A percentile compares a stretch with the other conserved stretches of the same genome.
phyloP scores from a whole-genome alignment of 78 protist genomes.

The Guillardia theta region DNA sequence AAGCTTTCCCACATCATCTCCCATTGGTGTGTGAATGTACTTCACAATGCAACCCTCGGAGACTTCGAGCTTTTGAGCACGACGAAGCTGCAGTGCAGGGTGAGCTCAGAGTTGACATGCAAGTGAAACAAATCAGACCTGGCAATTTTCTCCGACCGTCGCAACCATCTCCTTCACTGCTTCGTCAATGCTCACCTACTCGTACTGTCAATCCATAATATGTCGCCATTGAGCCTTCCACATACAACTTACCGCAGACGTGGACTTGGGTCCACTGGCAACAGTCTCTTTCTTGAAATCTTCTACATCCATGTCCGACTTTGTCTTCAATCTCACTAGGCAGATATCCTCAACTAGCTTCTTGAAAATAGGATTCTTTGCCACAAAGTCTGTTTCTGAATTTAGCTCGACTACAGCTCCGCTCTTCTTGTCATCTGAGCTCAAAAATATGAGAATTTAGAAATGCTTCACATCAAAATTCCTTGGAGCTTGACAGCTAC shows the following conservation, averaged over 20 bases:
- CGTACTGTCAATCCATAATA: too few relatives aligned
- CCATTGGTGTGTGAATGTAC: background rate
- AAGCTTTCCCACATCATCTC: background rate
- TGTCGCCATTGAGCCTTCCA: too few relatives aligned
- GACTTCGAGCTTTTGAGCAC: background rate
- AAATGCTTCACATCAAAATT: background rate
- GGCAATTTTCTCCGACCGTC: conserved; percentile 24
- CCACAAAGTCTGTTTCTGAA: conserved; percentile 23
- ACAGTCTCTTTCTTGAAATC: background rate
- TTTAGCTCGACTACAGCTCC: background rate
- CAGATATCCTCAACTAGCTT: background rate
- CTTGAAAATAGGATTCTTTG: background rate
- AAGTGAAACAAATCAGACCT: background rate
- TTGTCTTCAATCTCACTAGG: background rate
- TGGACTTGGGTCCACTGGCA: background rate
- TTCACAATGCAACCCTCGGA: background rate
- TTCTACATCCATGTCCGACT: background rate
- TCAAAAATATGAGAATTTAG: background rate
- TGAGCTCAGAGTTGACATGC: background rate
- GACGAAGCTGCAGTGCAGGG: background rate
- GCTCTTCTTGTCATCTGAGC: background rate
- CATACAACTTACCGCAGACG: too few relatives aligned
- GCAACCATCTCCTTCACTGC: conserved; percentile 31
- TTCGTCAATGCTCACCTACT: background rate
- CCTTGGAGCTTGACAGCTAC: background rate